Base-by-base conservation (phyloP, 345 rosid genomes). In the Eucalyptus sp. region DNA sequence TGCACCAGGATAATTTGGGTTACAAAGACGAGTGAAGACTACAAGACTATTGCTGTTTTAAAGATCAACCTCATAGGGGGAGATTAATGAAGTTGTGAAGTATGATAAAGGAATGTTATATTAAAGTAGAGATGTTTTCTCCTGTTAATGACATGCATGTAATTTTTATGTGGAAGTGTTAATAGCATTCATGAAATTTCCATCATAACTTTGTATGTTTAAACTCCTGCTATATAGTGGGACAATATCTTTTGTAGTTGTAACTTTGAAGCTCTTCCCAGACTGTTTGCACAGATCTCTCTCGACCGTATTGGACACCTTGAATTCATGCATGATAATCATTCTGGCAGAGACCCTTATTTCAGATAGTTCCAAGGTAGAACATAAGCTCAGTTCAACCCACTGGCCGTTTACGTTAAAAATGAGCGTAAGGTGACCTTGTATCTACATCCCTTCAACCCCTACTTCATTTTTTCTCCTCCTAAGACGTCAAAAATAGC, bases 161-260 rank as follows among this genome's bases (percentile, higher is more conserved):
- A 58, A 58, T 58, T 58, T 58, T 58, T 27, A 58, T 11, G n/a
- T 58, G 29, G n/a, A 58, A 58, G n/a, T 25, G n/a, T 58, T 25
- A 58, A 58, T 58, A 27, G n/a, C 2, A 0, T 11, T 58, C n/a
- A 25, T 58, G 0, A 24, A 58, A 11, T 25, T 58, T 58, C 15
- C n/a, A 58, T 58, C 66, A 58, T 25, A 25, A 58, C 2, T 58
- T 58, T 58, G 66, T 58, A 58, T 25, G 66, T 58, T 27, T 25
- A 58, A 58, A 58, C 7, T 58, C 66, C 4, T 25, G n/a, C 4
- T 0, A 58, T 58, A 58, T 58, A 25, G 0, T 0, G 64, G n/a
- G n/a, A 58, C 66, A 12, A 25, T 25, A 25, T 58, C 4, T 25
- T 58, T 24, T 58, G 66, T 58, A 58, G 66, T 58, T 58, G n/a